Conservation (phyloP, 2,329 filamentous ascomycete species). For the Ophiostoma australiae region DNA sequence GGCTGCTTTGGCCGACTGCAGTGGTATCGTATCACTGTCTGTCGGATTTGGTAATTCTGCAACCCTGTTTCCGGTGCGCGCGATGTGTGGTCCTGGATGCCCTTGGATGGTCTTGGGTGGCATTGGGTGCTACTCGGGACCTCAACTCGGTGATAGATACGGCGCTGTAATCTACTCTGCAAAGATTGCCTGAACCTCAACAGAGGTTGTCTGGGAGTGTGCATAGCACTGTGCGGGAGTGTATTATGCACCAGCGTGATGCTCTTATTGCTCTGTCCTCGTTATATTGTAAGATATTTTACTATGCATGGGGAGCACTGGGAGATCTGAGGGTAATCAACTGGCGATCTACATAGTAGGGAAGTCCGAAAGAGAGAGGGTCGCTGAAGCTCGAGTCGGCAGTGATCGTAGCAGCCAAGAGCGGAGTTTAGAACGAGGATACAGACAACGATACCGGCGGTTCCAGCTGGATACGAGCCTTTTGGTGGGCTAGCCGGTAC, state of each 20-base stretch:
- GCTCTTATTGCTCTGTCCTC: too few species aligned
- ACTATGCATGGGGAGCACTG: background rate
- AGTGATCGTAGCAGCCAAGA: background rate
- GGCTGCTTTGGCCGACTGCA: background rate
- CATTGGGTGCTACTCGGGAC: background rate
- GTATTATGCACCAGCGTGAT: too few species aligned
- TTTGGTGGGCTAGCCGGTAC: background rate
- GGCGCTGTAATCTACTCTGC: background rate
- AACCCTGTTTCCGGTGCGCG: background rate
- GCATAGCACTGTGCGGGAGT: background rate
- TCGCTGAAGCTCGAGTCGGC: background rate
- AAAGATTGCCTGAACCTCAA: too few species aligned
- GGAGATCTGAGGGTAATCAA: background rate
- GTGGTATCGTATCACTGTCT: background rate
- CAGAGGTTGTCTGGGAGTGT: too few species aligned
- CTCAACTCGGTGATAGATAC: slow-evolving; percentile 6
- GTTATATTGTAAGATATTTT: too few species aligned
- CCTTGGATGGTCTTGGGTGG: too few species aligned
- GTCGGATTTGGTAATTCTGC: background rate
- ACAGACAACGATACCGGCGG: background rate
- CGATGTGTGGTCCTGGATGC: background rate
- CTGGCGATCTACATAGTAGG: background rate
- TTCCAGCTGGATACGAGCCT: slow-evolving; percentile 5
- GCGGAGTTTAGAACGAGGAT: background rate
- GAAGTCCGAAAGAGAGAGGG: slow-evolving; percentile 2